These are phyloP conservation scores for Abortiporus biennis DNA, from an alignment of 1,284 basidiomycete genomes.

Conservation along the genomic window DNA sequence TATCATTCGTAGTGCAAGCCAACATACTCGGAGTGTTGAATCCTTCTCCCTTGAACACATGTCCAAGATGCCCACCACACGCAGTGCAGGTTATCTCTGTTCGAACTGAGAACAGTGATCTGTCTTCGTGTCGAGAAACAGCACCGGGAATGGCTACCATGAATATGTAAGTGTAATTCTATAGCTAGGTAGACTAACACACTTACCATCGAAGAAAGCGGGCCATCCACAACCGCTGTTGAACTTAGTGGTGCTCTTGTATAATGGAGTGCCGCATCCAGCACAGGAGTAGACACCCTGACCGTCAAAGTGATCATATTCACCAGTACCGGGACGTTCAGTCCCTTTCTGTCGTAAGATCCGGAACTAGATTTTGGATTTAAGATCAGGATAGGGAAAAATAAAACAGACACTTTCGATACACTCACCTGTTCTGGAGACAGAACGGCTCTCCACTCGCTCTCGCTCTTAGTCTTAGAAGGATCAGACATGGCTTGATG, in stretches of 20 bases:
- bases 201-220: conserved; percentile 87
- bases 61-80: conserved; percentile 89
- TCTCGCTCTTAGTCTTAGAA: conserved; percentile 51
- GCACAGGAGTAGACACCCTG: conserved; percentile 72
- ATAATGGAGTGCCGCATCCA: conserved; percentile 68
- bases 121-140: conserved; percentile 69
- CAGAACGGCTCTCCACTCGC: conserved; percentile 85
- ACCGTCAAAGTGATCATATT: conserved; percentile 67
- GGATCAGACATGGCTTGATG: no score
- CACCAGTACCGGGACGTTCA: conserved; percentile 70
- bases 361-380: conserved; percentile 55
- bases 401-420: background rate
- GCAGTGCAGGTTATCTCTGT: conserved; percentile 79
- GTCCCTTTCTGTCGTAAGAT: conserved; percentile 87
- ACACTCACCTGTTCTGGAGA: conserved; percentile 71
- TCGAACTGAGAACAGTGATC: conserved; percentile 46
- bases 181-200: background rate
- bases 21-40: conserved; percentile 63
- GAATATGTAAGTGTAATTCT: background rate
- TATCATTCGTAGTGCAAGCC: conserved; percentile 13
- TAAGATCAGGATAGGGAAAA: background rate
- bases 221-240: conserved; percentile 95
- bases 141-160: conserved; percentile 80
- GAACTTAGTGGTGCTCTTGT: conserved; percentile 89
- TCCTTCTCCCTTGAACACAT: conserved; percentile 91